Conservation (phyloP, 768 basidiomycete genomes). For the Lactifluus hygrophoroides region DNA sequence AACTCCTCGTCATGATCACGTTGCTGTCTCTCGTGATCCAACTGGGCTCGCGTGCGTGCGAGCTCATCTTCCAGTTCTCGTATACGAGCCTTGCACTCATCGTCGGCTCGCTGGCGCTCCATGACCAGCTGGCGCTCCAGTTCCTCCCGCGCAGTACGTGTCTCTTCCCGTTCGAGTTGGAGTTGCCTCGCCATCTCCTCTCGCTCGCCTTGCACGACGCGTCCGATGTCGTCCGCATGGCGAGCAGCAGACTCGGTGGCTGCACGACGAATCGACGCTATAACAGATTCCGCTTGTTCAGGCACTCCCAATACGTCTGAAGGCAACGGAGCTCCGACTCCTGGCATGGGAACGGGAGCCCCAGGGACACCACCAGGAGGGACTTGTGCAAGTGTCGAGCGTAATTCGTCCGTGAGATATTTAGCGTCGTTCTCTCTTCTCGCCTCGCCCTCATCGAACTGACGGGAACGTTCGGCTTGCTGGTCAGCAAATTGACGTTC, state of each 20-base stretch:
- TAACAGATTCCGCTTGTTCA: conserved; percentile 26
- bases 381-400: conserved; percentile 22
- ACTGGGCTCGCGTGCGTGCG: conserved; percentile 43
- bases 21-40: conserved; percentile 54
- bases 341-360: not conserved
- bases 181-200: conserved; percentile 15
- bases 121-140: conserved; percentile 12
- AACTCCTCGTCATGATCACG: conserved; percentile 53
- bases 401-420: conserved; percentile 41
- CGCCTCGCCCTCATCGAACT: conserved; percentile 52
- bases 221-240: conserved; percentile 49
- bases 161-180: conserved; percentile 18
- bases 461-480: conserved; percentile 49
- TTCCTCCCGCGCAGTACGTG: conserved; percentile 17
- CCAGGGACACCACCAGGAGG: not conserved
- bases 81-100: conserved; percentile 49
- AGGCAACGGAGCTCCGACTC: not conserved
- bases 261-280: conserved; percentile 34
- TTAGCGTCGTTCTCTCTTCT: conserved; percentile 47
- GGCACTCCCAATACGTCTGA: conserved; percentile 20
- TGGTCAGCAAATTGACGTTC: conserved; percentile 49
- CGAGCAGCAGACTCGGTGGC: conserved; percentile 47
- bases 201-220: conserved; percentile 25
- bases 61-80: conserved; percentile 56
- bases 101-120: conserved; percentile 27